Conservation (phyloP, 352 stramenopile species). For the Phytophthora rubi region DNA sequence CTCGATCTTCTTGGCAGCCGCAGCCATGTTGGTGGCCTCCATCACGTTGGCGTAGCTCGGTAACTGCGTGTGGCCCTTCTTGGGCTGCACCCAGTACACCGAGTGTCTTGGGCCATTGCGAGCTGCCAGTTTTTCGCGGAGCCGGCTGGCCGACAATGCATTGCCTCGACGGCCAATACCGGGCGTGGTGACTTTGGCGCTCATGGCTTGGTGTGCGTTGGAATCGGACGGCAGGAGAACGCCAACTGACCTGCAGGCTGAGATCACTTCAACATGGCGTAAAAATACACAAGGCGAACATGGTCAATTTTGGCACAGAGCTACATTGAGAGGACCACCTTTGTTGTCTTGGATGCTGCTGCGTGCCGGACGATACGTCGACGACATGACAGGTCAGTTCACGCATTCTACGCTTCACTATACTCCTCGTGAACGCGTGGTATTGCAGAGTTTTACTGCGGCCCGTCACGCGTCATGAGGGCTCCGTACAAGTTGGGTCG, state of each 20-base stretch:
- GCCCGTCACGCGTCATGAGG: conserved; percentile 85
- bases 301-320: conserved; percentile 27
- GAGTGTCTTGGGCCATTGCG: conserved; percentile 74
- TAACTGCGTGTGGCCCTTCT: conserved; percentile 37
- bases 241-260: conserved; percentile 15
- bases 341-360: conserved; percentile 13
- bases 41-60: conserved; percentile 47
- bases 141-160: conserved; percentile 44
- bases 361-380: conserved; percentile 8
- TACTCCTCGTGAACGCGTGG: conserved; percentile 10
- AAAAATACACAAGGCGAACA: conserved; percentile 31
- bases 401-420: conserved; percentile 18
- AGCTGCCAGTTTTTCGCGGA: conserved; percentile 59
- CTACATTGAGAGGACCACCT: conserved; percentile 30
- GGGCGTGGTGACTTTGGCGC: conserved; percentile 18
- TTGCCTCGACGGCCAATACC: conserved; percentile 27
- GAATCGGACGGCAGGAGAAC: conserved; percentile 2
- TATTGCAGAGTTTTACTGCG: conserved; percentile 27
- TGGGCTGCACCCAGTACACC: conserved; percentile 84
- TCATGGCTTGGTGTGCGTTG: conserved; percentile 15
- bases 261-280: conserved; percentile 21
- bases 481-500: conserved; percentile 83
- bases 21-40: conserved; percentile 47
- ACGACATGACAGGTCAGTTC: conserved; percentile 15
- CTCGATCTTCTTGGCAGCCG: conserved; percentile 46